phyloP scores from a whole-genome alignment of 257 asterid genomes.

The Lithospermum erythrorhizon region DNA sequence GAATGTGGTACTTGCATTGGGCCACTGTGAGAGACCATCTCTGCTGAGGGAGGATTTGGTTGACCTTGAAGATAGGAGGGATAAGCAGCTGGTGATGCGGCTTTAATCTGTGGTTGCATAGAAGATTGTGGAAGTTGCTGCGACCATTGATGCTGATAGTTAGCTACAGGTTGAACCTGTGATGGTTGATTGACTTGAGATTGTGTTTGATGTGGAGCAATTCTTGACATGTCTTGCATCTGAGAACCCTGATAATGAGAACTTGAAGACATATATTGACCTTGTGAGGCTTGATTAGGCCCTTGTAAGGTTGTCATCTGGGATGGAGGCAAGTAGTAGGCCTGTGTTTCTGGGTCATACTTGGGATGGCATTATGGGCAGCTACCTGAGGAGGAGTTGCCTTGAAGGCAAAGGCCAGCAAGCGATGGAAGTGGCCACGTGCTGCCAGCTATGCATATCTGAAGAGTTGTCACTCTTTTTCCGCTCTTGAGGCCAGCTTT shows the following conservation, averaged over 20 bases:
- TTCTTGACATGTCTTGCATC: constrained; percentile 47
- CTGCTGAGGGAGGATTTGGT: constrained; percentile 49
- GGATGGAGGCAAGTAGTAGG: constrained; percentile 45
- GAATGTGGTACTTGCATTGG: constrained; percentile 55
- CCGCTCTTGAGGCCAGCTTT: constrained; percentile 26
- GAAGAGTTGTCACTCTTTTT: constrained; percentile 41
- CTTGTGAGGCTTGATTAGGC: constrained; percentile 21
- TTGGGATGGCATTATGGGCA: constrained; percentile 51
- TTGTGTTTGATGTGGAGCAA: constrained; percentile 43
- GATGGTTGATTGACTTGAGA: constrained; percentile 50
- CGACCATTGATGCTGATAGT: constrained; percentile 67
- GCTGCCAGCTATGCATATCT: constrained; percentile 50
- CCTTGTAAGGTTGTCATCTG: constrained; percentile 30
- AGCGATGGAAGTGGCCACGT: constrained; percentile 63
- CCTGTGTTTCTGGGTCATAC: constrained; percentile 38
- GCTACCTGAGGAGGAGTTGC: constrained; percentile 48
- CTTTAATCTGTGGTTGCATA: constrained; percentile 59
- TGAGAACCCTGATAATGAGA: constrained; percentile 35
- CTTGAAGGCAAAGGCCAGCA: constrained; percentile 32
- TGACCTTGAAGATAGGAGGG: constrained; percentile 46
- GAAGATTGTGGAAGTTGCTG: constrained; percentile 32
- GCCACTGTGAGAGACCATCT: constrained; percentile 51
- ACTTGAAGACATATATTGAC: constrained; percentile 46
- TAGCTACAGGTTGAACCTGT: constrained; percentile 42
- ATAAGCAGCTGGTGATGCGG: constrained; percentile 54